Evolutionary conservation across 2,329 filamentous ascomycete species (phyloP), one percentile per base, ranked within the genome.

Genomic region (Pyricularia sp.): DNA sequence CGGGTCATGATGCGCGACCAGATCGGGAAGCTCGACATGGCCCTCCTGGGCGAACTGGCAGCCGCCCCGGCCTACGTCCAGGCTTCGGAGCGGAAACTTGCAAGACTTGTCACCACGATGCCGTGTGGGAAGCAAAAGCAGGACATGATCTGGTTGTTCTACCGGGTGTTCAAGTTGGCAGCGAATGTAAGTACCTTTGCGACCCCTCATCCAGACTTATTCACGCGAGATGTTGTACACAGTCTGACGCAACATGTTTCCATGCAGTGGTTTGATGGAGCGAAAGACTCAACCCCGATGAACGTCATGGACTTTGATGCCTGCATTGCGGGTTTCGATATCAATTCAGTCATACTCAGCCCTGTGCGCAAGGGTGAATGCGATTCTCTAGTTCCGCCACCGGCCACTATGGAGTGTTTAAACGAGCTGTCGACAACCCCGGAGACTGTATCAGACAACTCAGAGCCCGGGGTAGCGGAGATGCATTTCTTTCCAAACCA

Each of bases 71-170:
- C 55, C 17, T 73, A 73, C 17, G 65, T 74, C 10, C 64, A 65
- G 28, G 31, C 64, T 0, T 72, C 71, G 12, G 69, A 71, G 33
- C 69, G 64, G 55, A 70, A 69, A n/a, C 64, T 72, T 67, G 64
- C 25, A 42, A 28, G n/a, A 9, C 31, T 70, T 4, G 17, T 70
- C 63, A 64, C 36, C 26, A 36, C 4, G 28, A 42, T 68, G 64
- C n/a, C 30, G 64, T 5, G 55, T 71, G 64, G 50, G 33, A 30
- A 65, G 6, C 66, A 70, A 30, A 69, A 68, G 58, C 31, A 64
- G 10, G 69, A 72, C 28, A 63, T 68, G 17, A 73, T 72, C 55
- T 72, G 69, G 69, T 70, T 73, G 69, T 50, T 73, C 65, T 59
- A 50, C 10, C 50, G 70, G 31, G 65, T 73, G 31, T 72, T 70